These are phyloP conservation scores for Xylariomycetidae sp. DNA, from an alignment of 2,329 filamentous ascomycete species.

Conservation along the genomic window DNA sequence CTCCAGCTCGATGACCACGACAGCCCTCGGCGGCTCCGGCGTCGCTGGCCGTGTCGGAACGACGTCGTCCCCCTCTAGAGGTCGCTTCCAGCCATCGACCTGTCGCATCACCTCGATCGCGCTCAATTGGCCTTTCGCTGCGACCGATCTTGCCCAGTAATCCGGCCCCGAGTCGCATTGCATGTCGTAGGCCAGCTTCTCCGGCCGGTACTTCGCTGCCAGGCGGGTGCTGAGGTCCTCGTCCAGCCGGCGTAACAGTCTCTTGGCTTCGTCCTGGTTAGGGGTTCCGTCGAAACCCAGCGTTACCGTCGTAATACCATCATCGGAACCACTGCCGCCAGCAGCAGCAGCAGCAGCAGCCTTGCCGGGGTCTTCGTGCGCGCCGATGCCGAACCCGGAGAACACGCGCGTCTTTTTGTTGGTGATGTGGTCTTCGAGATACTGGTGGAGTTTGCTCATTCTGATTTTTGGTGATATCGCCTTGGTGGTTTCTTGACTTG, in stretches of 20 bases:
- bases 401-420: constrained; percentile 2
- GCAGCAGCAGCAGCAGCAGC: no score
- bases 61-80: not conserved
- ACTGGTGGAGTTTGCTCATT: constrained; percentile 4
- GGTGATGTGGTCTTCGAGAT: constrained; percentile 7
- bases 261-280: not conserved
- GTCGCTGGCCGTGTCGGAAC: not conserved
- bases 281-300: not conserved
- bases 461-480: no score
- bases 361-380: not conserved
- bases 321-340: not conserved
- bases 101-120: not conserved
- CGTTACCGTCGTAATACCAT: not conserved
- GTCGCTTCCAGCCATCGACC: constrained; percentile 1
- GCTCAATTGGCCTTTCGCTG: not conserved
- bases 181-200: not conserved
- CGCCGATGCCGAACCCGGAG: constrained; percentile 3
- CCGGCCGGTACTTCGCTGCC: not conserved
- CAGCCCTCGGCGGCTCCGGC: not conserved
- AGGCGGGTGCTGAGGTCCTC: not conserved
- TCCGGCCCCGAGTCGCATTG: not conserved
- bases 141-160: not conserved
- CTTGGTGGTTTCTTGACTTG: no score
- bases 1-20: not conserved
- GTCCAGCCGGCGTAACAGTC: not conserved